These are phyloP conservation scores for Laburnicola sp. DNA, from an alignment of 2,329 filamentous ascomycete species.

Conservation along the genomic window DNA sequence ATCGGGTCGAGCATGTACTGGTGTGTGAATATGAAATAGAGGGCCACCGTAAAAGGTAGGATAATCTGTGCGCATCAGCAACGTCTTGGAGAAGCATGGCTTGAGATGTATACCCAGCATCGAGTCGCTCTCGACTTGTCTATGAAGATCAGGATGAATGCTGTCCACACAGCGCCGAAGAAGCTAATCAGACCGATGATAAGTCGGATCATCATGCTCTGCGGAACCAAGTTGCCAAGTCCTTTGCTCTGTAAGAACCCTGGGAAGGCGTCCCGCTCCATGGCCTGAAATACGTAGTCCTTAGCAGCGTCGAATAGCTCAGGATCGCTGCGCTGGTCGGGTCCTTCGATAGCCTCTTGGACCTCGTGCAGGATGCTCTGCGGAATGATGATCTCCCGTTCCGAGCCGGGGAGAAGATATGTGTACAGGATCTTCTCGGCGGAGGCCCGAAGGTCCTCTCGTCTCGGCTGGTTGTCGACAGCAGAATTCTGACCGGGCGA, in stretches of 20 bases:
- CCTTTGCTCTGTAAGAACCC: conserved; percentile 95
- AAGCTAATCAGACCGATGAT: conserved; percentile 83
- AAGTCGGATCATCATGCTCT: conserved; percentile 82
- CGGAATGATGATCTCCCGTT: conserved; percentile 92
- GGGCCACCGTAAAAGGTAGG: conserved; percentile 85
- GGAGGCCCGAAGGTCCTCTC: conserved; percentile 86
- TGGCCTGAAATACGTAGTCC: conserved; percentile 99
- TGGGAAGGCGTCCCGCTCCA: conserved; percentile 99
- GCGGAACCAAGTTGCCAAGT: conserved; percentile 89
- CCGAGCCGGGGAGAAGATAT: conserved; percentile 89
- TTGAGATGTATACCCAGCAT: conserved; percentile 72
- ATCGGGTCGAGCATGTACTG: conserved; percentile 95
- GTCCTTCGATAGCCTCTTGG: conserved; percentile 81
- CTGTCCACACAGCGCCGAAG: conserved; percentile 92
- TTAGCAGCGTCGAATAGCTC: conserved; percentile 97
- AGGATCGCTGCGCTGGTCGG: conserved; percentile 84
- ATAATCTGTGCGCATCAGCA: conserved; percentile 63
- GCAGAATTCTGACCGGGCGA: conserved; percentile 55
- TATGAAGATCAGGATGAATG: conserved; percentile 90
- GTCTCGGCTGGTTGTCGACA: conserved; percentile 33
- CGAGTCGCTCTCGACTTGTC: conserved; percentile 72
- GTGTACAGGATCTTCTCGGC: conserved; percentile 99
- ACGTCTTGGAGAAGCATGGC: not conserved
- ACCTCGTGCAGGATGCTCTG: conserved; percentile 85
- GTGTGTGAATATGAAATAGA: conserved; percentile 75